A percentile compares a stretch with the other conserved stretches of the same genome.
phyloP scores from a whole-genome alignment of 129 eudicot species.

The Silybum marianum region DNA sequence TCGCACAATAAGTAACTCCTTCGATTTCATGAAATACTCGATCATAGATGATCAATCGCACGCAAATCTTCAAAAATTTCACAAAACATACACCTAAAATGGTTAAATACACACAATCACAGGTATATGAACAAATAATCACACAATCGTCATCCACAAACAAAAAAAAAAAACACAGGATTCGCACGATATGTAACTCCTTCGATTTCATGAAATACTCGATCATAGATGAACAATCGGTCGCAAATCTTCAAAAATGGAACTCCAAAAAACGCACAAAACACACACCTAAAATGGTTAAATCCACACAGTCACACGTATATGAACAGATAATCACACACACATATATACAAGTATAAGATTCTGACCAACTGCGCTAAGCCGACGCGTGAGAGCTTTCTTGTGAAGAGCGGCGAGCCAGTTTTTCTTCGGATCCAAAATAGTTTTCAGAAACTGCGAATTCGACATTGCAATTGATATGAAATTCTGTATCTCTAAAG shows the following conservation, averaged over 20 bases:
- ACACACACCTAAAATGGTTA: background rate
- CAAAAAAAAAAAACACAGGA: too few relatives aligned
- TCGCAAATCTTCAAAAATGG: background rate
- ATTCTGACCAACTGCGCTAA: constrained; percentile 43
- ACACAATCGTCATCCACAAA: too few relatives aligned
- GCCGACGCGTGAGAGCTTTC: constrained; percentile 43
- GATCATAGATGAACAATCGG: background rate
- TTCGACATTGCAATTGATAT: constrained; percentile 31
- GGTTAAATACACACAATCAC: background rate
- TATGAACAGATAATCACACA: background rate
- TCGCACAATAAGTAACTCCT: background rate
- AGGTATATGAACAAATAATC: background rate
- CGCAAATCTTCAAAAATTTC: background rate
- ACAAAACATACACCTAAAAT: background rate
- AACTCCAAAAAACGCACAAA: background rate
- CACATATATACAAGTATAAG: background rate
- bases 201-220: background rate
- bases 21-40: background rate
- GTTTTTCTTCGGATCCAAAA: constrained; percentile 51
- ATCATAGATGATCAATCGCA: background rate
- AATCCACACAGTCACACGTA: background rate
- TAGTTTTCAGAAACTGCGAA: constrained; percentile 35
- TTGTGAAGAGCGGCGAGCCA: constrained; percentile 56
- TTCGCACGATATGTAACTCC: too few relatives aligned
- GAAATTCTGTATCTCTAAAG: background rate